These are phyloP conservation scores for Quambalaria eucalypti DNA, from an alignment of 1,284 basidiomycete genomes.

Conservation along the genomic window DNA sequence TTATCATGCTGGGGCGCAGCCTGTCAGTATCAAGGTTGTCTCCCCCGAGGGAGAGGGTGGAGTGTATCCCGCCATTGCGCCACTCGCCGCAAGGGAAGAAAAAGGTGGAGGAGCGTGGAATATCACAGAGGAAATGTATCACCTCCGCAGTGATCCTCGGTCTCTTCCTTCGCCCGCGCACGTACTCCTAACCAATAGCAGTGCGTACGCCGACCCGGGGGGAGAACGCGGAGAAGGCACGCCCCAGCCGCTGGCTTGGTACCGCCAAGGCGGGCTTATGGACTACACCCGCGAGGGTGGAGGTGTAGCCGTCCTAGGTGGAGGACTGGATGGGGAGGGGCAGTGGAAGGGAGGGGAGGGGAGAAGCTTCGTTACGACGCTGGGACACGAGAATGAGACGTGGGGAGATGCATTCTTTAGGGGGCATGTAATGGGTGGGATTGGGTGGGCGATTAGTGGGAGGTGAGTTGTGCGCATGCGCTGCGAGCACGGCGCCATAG, in stretches of 20 bases:
- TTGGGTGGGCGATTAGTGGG: conserved; percentile 53
- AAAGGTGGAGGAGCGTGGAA: too few species aligned
- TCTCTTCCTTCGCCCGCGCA: conserved; percentile 42
- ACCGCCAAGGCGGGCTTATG: conserved; percentile 56
- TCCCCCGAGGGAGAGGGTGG: too few species aligned
- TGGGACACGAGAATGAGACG: conserved; percentile 65
- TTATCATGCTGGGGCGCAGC: conserved; percentile 62
- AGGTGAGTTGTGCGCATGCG: too few species aligned
- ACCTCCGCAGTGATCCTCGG: conserved; percentile 68
- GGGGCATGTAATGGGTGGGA: conserved; percentile 63
- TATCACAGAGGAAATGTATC: conserved; percentile 54
- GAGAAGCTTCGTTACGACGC: conserved; percentile 70
- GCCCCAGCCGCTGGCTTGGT: conserved; percentile 59
- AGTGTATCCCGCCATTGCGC: too few species aligned
- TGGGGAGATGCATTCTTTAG: conserved; percentile 58
- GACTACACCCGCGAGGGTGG: conserved; percentile 16
- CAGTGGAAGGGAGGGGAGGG: conserved; percentile 51
- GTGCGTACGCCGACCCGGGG: conserved; percentile 17
- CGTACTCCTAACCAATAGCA: conserved; percentile 28
- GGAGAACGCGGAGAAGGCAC: conserved; percentile 52
- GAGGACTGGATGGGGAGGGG: conserved; percentile 12
- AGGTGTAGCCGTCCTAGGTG: too few species aligned
- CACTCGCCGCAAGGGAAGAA: too few species aligned
- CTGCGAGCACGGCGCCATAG: too few species aligned
- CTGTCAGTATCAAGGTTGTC: too few species aligned